Base-by-base conservation (phyloP, 768 basidiomycete species). In the Leccinum imitatum region DNA sequence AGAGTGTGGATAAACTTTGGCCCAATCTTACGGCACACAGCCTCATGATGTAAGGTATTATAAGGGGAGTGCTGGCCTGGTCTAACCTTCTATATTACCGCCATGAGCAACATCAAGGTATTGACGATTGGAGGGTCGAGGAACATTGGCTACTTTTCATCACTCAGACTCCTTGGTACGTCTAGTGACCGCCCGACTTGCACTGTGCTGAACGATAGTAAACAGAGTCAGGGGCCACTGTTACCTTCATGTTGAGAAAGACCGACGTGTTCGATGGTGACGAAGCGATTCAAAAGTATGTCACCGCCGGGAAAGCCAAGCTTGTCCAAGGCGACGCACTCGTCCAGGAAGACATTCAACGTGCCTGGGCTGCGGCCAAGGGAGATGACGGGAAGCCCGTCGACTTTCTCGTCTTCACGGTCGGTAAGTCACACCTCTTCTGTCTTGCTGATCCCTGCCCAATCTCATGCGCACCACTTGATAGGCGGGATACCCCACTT, bases 251-350 rank as follows among this genome's bases (percentile, higher is more conserved):
- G 13, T 77, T 90, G 37, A 82, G 89, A 31, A 78, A 75, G 17
- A 73, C 80, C 0, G 61, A 73, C 9, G 76, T 78, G 4, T 89
- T 90, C 62, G 84, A 87, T 48, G 62, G 72, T 7, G 83, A 90
- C 63, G 73, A 75, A 23, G 64, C 62, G 2, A 80, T 90, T n/a
- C 82, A 88, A 63, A 59, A 62, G 10, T 80, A 82, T 67, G 65
- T 89, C 52, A 68, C 76, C 51, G 65, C 76, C 0, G 86, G 85
- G 5, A 78, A 78, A 55, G 89, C 83, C 2, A 77, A 71, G 11
- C 71, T 89, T 8, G 65, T 87, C 10, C 77, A 84, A 60, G 89
- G 89, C 6, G 87, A 90, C 62, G 87, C 84, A 0, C 75, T 85
- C 7, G 75, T 79, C 37, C 69, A 77, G 57, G 77, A 74, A 1